Evolutionary conservation across 2,329 filamentous ascomycete species (phyloP), one percentile per base, ranked within the genome.

Genomic region (Trichoderma polysporum): DNA sequence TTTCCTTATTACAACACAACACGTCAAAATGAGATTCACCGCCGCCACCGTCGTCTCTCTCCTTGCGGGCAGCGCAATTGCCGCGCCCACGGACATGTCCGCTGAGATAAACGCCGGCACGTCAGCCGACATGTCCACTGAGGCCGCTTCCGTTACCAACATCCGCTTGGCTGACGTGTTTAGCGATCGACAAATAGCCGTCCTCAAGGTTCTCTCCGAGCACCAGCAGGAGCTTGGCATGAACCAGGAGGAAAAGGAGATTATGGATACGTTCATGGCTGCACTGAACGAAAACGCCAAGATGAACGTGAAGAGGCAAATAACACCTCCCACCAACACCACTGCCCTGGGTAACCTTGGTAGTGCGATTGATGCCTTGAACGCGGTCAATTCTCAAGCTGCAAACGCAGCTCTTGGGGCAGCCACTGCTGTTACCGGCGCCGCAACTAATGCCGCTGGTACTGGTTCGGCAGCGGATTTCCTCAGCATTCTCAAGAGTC

Each of bases 11-110:
- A 15, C 7, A 59, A 12, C 17, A 29, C 7, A 15, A 22, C 12
- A 19, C 27, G 8, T 29, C 27, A 54, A 47, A 45, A 66, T 66
- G 64, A 50, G 10, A 5, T 62, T 65, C 37, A 33, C 57, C 41
- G 22, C 47, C n/a, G 19, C 47, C n/a, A 45, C 56, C 13, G 8
- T 47, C 27, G 58, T 59, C 63, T 54, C 62, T 25, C 19, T 61
- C 57, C 45, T 66, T 9, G 64, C 47, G 31, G 47, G 64, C 35
- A 53, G 33, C 37, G 57, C 57, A 5, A 37, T 66, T n/a, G 63
- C 63, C 12, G 63, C 56, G 8, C 63, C 63, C 17, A 31, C 63
- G 0, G 61, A 54, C 15, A 39, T 33, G 49, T 35, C 57, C 27
- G 6, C 57, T 19, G 41, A 47, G 1, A 31, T 41, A 5, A 52